Conservation (phyloP, 2,329 filamentous ascomycete species). For the Ceratocystis papillata region DNA sequence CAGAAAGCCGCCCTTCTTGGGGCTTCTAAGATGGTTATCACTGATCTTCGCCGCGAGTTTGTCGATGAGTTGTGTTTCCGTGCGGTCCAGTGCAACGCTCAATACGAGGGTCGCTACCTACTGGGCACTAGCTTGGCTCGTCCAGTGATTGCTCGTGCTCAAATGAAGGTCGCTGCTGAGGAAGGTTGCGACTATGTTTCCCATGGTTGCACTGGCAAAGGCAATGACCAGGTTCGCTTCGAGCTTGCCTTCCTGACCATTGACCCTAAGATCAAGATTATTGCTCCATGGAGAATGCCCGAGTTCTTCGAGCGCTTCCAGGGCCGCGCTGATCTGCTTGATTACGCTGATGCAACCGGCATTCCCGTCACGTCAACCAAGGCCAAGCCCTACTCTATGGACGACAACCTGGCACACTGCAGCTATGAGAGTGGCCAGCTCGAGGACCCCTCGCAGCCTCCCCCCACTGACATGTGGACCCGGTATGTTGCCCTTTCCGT, state of each 20-base stretch:
- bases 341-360: slow-evolving; percentile 55
- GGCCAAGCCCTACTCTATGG: slow-evolving; percentile 56
- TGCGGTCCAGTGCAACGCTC: slow-evolving; percentile 56
- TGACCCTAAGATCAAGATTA: slow-evolving; percentile 56
- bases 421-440: slow-evolving; percentile 69
- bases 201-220: slow-evolving; percentile 51
- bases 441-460: slow-evolving; percentile 46
- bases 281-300: slow-evolving; percentile 63
- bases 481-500: slow-evolving; percentile 14
- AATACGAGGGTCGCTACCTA: slow-evolving; percentile 46
- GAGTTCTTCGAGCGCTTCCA: slow-evolving; percentile 60
- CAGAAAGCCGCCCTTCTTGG: slow-evolving; percentile 35
- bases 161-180: slow-evolving; percentile 39
- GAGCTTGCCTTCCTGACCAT: slow-evolving; percentile 36
- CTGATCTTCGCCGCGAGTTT: slow-evolving; percentile 58
- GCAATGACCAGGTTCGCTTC: slow-evolving; percentile 34
- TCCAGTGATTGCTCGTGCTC: slow-evolving; percentile 53
- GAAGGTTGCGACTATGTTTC: slow-evolving; percentile 29
- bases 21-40: slow-evolving; percentile 38
- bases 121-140: slow-evolving; percentile 48
- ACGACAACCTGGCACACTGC: slow-evolving; percentile 64
- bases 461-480: slow-evolving; percentile 63
- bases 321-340: slow-evolving; percentile 60
- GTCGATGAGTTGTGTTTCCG: slow-evolving; percentile 66
- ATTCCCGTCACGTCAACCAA: slow-evolving; percentile 66